phyloP scores from a whole-genome alignment of 1,139 yeast species.

The Ogataea hybrid region DNA sequence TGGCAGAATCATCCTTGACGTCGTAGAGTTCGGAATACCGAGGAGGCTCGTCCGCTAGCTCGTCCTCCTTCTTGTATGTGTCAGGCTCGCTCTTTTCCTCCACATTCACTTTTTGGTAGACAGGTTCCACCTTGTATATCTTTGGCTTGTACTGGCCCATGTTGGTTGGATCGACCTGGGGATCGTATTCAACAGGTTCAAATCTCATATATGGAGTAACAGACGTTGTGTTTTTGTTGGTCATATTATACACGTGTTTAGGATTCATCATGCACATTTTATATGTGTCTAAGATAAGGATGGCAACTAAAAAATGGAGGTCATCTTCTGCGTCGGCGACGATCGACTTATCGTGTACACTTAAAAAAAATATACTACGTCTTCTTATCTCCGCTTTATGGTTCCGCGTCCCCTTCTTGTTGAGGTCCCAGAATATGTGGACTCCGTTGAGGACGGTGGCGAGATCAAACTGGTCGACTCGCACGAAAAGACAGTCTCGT shows the following conservation, averaged over 20 bases:
- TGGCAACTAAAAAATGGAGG: not conserved
- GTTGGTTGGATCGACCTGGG: conserved; percentile 27
- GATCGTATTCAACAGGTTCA: conserved; percentile 27
- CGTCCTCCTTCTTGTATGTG: not conserved
- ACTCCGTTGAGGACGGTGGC: conserved; percentile 6
- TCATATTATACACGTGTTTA: conserved; percentile 14
- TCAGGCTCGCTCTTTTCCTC: not conserved
- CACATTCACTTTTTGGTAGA: conserved; percentile 12
- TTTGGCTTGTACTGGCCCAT: conserved; percentile 30
- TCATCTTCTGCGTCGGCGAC: not conserved
- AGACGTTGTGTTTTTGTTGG: not conserved
- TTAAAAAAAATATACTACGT: not conserved
- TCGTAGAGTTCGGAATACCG: not conserved
- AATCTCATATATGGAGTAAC: conserved; percentile 9
- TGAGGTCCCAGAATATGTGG: not conserved
- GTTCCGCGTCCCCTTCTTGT: conserved; percentile 4
- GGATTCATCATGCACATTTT: conserved; percentile 24
- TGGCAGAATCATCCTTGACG: not conserved
- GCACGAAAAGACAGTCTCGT: conserved; percentile 17
- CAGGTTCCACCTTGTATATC: conserved; percentile 26
- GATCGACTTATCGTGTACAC: not conserved
- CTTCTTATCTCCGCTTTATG: conserved; percentile 4
- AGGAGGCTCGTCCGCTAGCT: conserved; percentile 2
- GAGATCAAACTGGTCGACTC: conserved; percentile 17
- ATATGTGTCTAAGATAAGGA: not conserved